Base-by-base conservation (phyloP, 164 flowering plant species). In the Dillenia turbinata region DNA sequence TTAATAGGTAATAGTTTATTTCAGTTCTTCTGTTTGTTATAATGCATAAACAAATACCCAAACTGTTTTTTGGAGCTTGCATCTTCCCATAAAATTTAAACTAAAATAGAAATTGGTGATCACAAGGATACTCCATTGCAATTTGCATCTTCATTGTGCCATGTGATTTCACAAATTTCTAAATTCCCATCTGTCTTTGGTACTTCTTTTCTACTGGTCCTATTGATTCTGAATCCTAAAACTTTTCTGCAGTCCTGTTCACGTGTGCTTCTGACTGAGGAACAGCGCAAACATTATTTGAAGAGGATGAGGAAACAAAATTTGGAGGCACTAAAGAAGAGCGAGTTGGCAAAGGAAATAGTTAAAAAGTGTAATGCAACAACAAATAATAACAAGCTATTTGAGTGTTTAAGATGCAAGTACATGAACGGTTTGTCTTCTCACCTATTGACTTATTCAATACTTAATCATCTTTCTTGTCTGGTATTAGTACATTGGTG, bases 271-370 rank as follows among this genome's bases (percentile, higher is more conserved):
- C 71, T 92, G 64, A 73, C 71, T 7, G 99, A 95, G 62, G 73
- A 76, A 60, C 60, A 69, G 7, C 75, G 83, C 51, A 71, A 54
- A 64, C 78, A 72, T 0, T 77, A 33, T 62, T 68, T 95, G 68
- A 85, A 76, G 83, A 86, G 75, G 77, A 88, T 89, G 87, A 84
- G 97, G 68, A 79, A 49, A 71, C 68, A 88, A 45, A 88, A 71
- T 66, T 16, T 73, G 51, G 97, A 95, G 48, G 63, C 78, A 49
- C 57, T 81, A 71, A 75, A 64, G 77, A 95, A 89, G 83, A 57
- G 17, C 57, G 84, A 72, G 5, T 16, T 82, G 44, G 70, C 71
- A 66, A 92, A 95, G 67, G 63, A 62, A 54, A 57, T 87, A 11
- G 73, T 88, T 12, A 72, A 74, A 46, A 83, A 71, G 74, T 92